These are phyloP conservation scores for Fragilaria crotonensis DNA, from an alignment of 108 stramenopile genomes.

Conservation along the genomic window DNA sequence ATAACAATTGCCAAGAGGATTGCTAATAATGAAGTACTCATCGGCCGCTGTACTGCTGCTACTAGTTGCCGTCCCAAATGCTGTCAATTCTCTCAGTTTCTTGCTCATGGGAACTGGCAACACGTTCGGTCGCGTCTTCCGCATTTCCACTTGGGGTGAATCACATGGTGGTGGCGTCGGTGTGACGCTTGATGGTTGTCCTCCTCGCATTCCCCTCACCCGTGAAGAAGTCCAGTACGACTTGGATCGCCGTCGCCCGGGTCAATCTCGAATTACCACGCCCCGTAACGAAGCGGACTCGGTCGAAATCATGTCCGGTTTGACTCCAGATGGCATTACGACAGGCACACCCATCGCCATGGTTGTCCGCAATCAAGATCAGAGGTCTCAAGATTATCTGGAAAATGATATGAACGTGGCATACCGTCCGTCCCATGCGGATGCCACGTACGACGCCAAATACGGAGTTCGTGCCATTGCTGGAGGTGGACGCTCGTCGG, in stretches of 20 bases:
- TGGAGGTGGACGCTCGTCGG: slow-evolving; percentile 93
- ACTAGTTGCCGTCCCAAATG: too few species aligned
- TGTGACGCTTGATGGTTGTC: slow-evolving; percentile 94
- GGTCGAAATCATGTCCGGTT: slow-evolving; percentile 92
- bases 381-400: slow-evolving; percentile 87
- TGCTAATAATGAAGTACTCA: too few species aligned
- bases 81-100: neutral
- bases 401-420: slow-evolving; percentile 95
- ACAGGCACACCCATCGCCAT: slow-evolving; percentile 98
- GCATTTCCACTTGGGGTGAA: slow-evolving; percentile 98
- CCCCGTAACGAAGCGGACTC: slow-evolving; percentile 94
- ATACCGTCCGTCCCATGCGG: slow-evolving; percentile 96
- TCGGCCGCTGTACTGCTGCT: too few species aligned
- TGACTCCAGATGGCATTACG: slow-evolving; percentile 78
- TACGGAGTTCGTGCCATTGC: slow-evolving; percentile 97
- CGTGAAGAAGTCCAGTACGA: slow-evolving; percentile 89
- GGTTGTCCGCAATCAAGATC: slow-evolving; percentile 93
- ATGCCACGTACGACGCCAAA: slow-evolving; percentile 98
- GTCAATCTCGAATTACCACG: slow-evolving; percentile 91
- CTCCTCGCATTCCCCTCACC: slow-evolving; percentile 86
- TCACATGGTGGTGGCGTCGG: slow-evolving; percentile 98
- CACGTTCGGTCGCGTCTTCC: slow-evolving; percentile 93
- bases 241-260: slow-evolving; percentile 92
- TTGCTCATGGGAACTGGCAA: slow-evolving; percentile 90
- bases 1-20: too few species aligned